Evolutionary conservation across 2,329 filamentous ascomycete species (phyloP).

Genomic region (Chrysoporthe puriensis): DNA sequence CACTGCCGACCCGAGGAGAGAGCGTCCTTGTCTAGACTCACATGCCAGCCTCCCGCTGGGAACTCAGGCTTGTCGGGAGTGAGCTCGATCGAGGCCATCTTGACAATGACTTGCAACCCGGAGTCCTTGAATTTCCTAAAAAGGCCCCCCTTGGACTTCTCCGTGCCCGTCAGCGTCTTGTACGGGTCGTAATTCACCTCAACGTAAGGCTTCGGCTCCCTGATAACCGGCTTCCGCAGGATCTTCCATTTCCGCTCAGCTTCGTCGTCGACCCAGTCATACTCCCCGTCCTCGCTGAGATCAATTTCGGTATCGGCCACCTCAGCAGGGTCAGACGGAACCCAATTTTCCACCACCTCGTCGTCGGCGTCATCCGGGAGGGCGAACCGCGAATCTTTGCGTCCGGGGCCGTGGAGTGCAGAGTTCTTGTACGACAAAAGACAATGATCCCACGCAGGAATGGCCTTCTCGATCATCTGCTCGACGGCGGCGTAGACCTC

Average conservation of each 20-base stretch:
- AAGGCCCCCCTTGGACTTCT: constrained; percentile 21
- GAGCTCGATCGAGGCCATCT: constrained; percentile 64
- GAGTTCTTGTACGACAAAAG: neutral
- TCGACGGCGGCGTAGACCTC: constrained; percentile 29
- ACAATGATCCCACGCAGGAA: constrained; percentile 16
- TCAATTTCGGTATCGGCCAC: constrained; percentile 5
- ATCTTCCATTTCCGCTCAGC: constrained; percentile 25
- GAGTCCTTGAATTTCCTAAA: constrained; percentile 29
- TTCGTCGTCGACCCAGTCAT: constrained; percentile 22
- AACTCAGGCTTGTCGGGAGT: constrained; percentile 61
- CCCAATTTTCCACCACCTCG: neutral
- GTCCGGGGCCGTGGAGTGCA: neutral
- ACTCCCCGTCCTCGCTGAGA: constrained; percentile 20
- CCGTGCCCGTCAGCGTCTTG: neutral
- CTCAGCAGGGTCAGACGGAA: neutral
- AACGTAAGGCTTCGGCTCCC: neutral
- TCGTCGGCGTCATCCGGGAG: constrained; percentile 8
- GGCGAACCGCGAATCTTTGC: constrained; percentile 6
- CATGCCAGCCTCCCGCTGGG: constrained; percentile 56
- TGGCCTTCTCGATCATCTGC: constrained; percentile 19
- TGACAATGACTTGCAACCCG: constrained; percentile 64
- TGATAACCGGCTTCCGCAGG: constrained; percentile 12
- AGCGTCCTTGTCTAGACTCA: neutral
- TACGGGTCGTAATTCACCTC: constrained; percentile 15
- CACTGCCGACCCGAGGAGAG: neutral